Evolutionary conservation across 148 eudicot species (phyloP), one percentile per base, ranked within the genome.

Genomic region (Nepenthes mirabilis): DNA sequence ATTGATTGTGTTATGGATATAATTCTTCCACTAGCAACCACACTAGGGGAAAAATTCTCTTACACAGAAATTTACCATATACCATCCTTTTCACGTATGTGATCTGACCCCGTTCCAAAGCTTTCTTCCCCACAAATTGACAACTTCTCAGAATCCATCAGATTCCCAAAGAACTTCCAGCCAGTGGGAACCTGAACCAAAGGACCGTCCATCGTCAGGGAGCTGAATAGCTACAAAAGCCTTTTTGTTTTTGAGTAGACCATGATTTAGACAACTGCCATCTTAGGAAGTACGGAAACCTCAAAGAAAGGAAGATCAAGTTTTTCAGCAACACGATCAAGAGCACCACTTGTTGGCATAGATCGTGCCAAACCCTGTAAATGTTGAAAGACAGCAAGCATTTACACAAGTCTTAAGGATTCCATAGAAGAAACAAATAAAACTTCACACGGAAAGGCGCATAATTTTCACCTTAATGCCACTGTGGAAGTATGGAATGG

Each of bases 311-410:
- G 91, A 74, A 94, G 97, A 57, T 76, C 73, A 63, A 94, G 69
- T 60, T 86, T 84, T 72, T 81, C 77, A 65, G 95, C 97, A 66
- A 94, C 99, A 62, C 95, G 93, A 66, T 94, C 99, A 67, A 94
- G 90, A 70, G 99, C 97, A 68, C 97, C 97, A 77, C 99, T 94
- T 66, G 99, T 94, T 54, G 97, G 99, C 99, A 94, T 94, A 52
- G 99, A 94, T 72, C 99, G 78, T 47, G 99, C 99, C 70, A 94
- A 84, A 70, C 99, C 99, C 99, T 94, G 64, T 65, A 75, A 64
- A 55, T 60, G 47, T 14, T 55, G 63, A 34, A 47, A 36, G 1
- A 33, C 14, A 49, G 52, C 14, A 35, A 51, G 9, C 6, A 14
- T 37, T 13, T n/a, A n/a, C 49, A 13, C 47, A 59, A 43, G 34